Evolutionary conservation across 768 basidiomycete species (phyloP).

Genomic region (Rhodotorula paludigena): DNA sequence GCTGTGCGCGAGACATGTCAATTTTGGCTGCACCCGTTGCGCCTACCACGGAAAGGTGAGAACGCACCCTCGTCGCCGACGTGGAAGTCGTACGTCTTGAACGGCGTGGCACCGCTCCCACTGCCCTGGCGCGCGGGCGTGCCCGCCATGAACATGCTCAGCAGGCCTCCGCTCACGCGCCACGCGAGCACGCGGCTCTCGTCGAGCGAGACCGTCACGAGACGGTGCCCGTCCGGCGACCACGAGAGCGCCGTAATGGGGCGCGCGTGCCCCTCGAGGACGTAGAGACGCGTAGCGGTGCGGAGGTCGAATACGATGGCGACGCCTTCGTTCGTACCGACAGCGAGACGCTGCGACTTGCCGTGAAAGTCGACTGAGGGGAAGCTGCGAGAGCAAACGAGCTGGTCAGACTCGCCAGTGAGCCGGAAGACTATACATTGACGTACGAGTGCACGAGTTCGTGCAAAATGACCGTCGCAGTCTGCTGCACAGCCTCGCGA

Average conservation of each 20-base stretch:
- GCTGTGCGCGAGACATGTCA: slow-evolving; percentile 46
- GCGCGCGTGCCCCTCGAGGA: slow-evolving; percentile 78
- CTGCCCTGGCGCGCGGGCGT: slow-evolving; percentile 82
- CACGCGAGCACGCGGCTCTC: slow-evolving; percentile 82
- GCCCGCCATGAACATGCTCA: slow-evolving; percentile 74
- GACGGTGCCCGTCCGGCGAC: slow-evolving; percentile 83
- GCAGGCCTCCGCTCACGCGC: slow-evolving; percentile 88
- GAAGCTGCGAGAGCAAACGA: slow-evolving; percentile 1
- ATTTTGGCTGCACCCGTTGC: too few species aligned
- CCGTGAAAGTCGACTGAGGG: slow-evolving; percentile 92
- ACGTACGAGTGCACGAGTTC: slow-evolving; percentile 87
- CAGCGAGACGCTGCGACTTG: slow-evolving; percentile 76
- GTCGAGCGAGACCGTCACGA: slow-evolving; percentile 80
- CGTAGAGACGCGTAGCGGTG: slow-evolving; percentile 87
- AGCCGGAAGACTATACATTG: too few species aligned
- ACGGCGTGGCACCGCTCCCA: slow-evolving; percentile 65
- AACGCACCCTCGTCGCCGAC: slow-evolving; percentile 73
- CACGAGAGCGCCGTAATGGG: slow-evolving; percentile 75
- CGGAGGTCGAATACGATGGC: slow-evolving; percentile 95
- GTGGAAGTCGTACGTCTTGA: slow-evolving; percentile 78
- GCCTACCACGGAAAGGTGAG: neutral
- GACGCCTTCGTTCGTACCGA: slow-evolving; percentile 90
- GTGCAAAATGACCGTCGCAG: slow-evolving; percentile 88
- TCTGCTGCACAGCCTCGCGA: slow-evolving; percentile 74
- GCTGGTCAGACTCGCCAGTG: too few species aligned